Conservation (phyloP, 2,329 filamentous ascomycete genomes). For the Stenocarpella maydis region DNA sequence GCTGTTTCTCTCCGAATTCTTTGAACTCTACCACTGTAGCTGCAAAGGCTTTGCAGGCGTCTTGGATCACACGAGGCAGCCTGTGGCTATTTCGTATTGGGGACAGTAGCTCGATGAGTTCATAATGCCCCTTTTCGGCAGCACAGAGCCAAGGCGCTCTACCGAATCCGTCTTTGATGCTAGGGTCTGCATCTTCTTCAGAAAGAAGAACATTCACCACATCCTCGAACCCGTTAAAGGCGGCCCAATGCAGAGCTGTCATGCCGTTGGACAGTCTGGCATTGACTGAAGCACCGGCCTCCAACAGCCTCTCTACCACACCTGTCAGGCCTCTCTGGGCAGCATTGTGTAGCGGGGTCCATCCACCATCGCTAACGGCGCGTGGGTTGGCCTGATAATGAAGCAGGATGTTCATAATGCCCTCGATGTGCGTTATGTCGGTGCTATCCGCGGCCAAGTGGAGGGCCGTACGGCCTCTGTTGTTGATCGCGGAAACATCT, state of each 20-base stretch:
- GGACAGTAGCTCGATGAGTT: slow-evolving; percentile 49
- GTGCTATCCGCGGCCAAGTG: slow-evolving; percentile 58
- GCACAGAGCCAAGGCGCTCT: slow-evolving; percentile 53
- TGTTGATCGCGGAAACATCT: slow-evolving; percentile 53
- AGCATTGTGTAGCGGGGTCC: slow-evolving; percentile 53
- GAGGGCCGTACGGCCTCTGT: slow-evolving; percentile 54
- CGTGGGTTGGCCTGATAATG: slow-evolving; percentile 43
- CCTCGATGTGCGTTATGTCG: slow-evolving; percentile 39
- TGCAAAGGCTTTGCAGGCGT: slow-evolving; percentile 57
- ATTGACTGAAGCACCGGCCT: slow-evolving; percentile 54
- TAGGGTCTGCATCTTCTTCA: slow-evolving; percentile 43
- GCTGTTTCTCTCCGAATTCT: slow-evolving; percentile 48
- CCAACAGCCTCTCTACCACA: slow-evolving; percentile 49
- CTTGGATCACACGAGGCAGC: slow-evolving; percentile 49
- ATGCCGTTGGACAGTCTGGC: slow-evolving; percentile 58
- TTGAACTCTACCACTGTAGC: slow-evolving; percentile 64
- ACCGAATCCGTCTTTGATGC: slow-evolving; percentile 50
- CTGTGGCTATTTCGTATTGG: slow-evolving; percentile 46
- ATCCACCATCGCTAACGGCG: slow-evolving; percentile 49
- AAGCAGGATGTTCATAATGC: slow-evolving; percentile 49
- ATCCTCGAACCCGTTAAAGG: slow-evolving; percentile 55
- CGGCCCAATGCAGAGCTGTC: slow-evolving; percentile 63
- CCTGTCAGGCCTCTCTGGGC: slow-evolving; percentile 47
- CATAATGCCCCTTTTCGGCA: slow-evolving; percentile 47
- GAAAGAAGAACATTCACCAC: slow-evolving; percentile 54